These are phyloP conservation scores for Alternaria novae-zelandiae DNA, from an alignment of 2,329 filamentous ascomycete genomes.

Conservation along the genomic window DNA sequence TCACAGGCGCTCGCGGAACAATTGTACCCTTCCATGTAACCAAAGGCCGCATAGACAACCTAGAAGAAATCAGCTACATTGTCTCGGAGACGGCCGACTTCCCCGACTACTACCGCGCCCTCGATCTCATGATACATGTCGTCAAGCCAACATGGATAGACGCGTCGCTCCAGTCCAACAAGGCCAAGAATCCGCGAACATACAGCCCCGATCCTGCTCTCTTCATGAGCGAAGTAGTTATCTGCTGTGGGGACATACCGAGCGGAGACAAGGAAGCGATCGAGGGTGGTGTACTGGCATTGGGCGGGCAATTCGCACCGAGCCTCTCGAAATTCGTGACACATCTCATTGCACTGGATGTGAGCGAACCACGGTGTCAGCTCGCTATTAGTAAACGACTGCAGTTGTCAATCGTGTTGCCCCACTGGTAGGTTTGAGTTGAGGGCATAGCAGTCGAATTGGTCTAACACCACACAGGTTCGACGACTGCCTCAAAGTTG, in stretches of 20 bases:
- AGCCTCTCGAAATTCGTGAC: conserved; percentile 77
- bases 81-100: conserved; percentile 86
- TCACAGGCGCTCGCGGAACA: conserved; percentile 58
- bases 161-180: conserved; percentile 71
- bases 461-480: conserved; percentile 66
- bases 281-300: conserved; percentile 83
- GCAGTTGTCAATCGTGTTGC: conserved; percentile 82
- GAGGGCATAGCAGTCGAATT: background rate
- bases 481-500: conserved; percentile 92
- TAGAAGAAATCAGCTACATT: conserved; percentile 65
- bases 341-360: conserved; percentile 82
- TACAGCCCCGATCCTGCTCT: conserved; percentile 90
- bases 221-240: conserved; percentile 84
- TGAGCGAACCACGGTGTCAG: conserved; percentile 75
- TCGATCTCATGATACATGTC: conserved; percentile 81
- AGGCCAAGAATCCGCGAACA: conserved; percentile 77
- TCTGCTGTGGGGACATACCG: conserved; percentile 85
- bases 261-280: conserved; percentile 90
- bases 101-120: conserved; percentile 77
- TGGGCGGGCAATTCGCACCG: conserved; percentile 82
- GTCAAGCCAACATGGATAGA: conserved; percentile 83
- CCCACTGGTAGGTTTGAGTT: conserved; percentile 74
- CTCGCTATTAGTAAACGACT: conserved; percentile 69
- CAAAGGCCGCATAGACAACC: conserved; percentile 49
- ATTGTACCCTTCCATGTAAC: conserved; percentile 50